Evolutionary conservation across 257 asterid genomes (phyloP).

Genomic region (Osmanthus fragrans): DNA sequence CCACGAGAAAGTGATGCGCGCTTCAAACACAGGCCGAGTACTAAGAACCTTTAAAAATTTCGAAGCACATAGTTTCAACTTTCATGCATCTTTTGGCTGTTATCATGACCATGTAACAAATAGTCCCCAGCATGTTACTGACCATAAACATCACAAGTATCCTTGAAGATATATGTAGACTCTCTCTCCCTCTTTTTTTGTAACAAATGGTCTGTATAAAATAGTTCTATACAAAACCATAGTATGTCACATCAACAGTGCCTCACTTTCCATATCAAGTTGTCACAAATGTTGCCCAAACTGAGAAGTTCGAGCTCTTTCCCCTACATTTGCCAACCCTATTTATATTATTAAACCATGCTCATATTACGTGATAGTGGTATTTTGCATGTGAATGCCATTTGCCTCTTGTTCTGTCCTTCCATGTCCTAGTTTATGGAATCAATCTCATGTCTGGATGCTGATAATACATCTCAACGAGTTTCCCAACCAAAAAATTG

Average conservation of each 20-base stretch:
- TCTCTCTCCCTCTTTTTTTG: too few species aligned
- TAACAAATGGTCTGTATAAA: neutral
- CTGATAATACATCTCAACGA: neutral
- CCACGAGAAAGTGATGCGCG: too few species aligned
- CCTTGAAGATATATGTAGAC: neutral
- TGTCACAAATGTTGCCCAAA: neutral
- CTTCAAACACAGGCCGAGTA: too few species aligned
- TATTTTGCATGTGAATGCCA: neutral
- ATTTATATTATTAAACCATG: neutral
- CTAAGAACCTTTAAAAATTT: too few species aligned
- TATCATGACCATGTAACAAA: too few species aligned
- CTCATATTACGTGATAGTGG: neutral
- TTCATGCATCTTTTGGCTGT: too few species aligned
- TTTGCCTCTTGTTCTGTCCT: neutral
- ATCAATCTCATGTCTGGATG: too few species aligned
- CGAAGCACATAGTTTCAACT: too few species aligned
- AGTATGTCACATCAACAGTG: constrained; percentile 5
- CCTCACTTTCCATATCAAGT: constrained; percentile 2
- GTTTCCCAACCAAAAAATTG: neutral
- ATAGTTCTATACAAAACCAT: neutral
- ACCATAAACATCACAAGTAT: neutral
- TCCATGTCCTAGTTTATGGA: too few species aligned
- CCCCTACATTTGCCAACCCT: neutral
- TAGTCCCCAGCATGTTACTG: too few species aligned
- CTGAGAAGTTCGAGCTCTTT: neutral